Evolutionary conservation across 164 flowering plant genomes (phyloP).

Genomic region (Vitis vinifera): ASM3070453v1 NC_081820.1:24531501-24532000

Average conservation of each 20-base stretch:
- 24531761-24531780: no score
- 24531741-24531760: neutral
- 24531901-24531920: no score
- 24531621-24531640: neutral
- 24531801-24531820: no score
- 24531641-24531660: slow-evolving; percentile 1
- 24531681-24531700: neutral
- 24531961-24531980: no score
- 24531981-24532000: no score
- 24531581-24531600: neutral
- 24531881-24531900: no score
- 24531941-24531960: no score
- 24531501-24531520: neutral
- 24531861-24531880: no score
- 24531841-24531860: no score
- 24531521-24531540: neutral
- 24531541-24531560: neutral
- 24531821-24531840: no score
- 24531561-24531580: neutral
- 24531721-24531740: neutral
- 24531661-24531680: slow-evolving; percentile 19
- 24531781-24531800: no score
- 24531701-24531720: neutral
- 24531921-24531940: no score
- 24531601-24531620: slow-evolving; percentile 5